A percentile compares a stretch with the other conserved stretches of the same genome.
Evolutionary conservation across 495 filamentous ascomycete species (phyloP).

Genomic region (Podospora fimiseda): DNA sequence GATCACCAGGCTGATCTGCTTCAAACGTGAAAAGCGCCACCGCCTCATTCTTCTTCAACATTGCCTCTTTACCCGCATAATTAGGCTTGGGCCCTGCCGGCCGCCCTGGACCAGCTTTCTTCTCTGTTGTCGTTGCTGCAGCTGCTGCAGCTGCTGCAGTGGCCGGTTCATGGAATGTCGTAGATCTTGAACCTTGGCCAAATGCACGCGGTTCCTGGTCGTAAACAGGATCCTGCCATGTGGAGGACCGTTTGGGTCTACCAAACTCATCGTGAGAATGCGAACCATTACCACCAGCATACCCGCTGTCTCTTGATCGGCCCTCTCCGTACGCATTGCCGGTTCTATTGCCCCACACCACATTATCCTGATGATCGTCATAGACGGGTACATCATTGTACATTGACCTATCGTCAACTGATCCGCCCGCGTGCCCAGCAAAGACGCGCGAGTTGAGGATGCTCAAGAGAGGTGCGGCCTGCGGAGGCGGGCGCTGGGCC

Average conservation of each 20-base stretch:
- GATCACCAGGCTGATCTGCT: slow-evolving; percentile 83
- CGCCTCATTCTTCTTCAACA: slow-evolving; percentile 74
- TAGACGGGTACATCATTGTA: slow-evolving; percentile 96
- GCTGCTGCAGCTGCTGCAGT: too few species aligned
- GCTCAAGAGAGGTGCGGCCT: slow-evolving; percentile 74
- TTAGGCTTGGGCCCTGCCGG: slow-evolving; percentile 85
- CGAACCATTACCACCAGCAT: slow-evolving; percentile 39
- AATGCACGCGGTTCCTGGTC: slow-evolving; percentile 51
- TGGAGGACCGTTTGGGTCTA: slow-evolving; percentile 60
- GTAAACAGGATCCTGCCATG: slow-evolving; percentile 88
- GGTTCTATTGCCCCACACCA: slow-evolving; percentile 82
- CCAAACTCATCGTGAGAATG: slow-evolving; percentile 39
- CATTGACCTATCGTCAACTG: slow-evolving; percentile 34
- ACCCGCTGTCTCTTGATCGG: slow-evolving; percentile 48
- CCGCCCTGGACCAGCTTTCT: slow-evolving; percentile 48
- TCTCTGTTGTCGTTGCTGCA: slow-evolving; percentile 36
- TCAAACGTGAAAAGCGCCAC: slow-evolving; percentile 90
- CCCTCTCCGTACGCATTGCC: slow-evolving; percentile 76
- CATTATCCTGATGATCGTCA: slow-evolving; percentile 78
- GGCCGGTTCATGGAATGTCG: slow-evolving; percentile 30
- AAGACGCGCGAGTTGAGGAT: slow-evolving; percentile 83
- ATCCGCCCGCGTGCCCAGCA: slow-evolving; percentile 49
- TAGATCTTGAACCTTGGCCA: slow-evolving; percentile 48
- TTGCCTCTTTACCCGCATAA: slow-evolving; percentile 59
- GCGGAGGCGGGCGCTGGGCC: slow-evolving; percentile 67